Percentiles rank a stretch among this genome's conserved stretches.
These are phyloP conservation scores for Neoboletus subvelutipes DNA, from an alignment of 768 basidiomycete genomes.

Conservation along the genomic window DNA sequence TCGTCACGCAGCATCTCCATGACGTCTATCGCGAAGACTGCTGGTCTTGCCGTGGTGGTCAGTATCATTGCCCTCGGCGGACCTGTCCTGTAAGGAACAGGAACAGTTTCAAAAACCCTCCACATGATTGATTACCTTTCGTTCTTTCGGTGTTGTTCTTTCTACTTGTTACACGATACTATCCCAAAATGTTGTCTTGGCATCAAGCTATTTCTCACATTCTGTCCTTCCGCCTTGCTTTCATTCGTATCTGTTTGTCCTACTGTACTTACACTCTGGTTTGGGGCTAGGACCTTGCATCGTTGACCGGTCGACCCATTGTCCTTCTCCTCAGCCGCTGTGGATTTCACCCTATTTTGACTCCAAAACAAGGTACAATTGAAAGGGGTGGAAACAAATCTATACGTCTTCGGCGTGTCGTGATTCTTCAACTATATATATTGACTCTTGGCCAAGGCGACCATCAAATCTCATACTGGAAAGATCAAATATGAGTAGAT, in stretches of 20 bases:
- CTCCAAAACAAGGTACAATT: background rate
- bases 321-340: background rate
- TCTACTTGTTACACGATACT: background rate
- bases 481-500: background rate
- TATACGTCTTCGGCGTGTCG: background rate
- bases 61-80: slow-evolving; percentile 4
- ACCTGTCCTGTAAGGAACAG: background rate
- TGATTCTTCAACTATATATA: background rate
- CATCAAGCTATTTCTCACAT: background rate
- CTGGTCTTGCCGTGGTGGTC: slow-evolving; percentile 7
- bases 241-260: background rate
- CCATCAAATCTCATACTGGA: slow-evolving; percentile 20
- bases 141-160: no score
- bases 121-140: no score
- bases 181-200: background rate
- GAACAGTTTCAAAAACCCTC: background rate
- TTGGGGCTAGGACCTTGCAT: no score
- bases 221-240: background rate
- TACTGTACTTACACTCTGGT: no score
- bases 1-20: slow-evolving; percentile 10
- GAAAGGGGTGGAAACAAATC: background rate
- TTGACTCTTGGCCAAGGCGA: slow-evolving; percentile 12
- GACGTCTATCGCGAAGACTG: background rate
- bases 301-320: background rate
- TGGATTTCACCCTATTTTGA: background rate